Evolutionary conservation across 345 rosid genomes (phyloP), one percentile per base, ranked within the genome.

Genomic region (Physaria fendleri): DNA sequence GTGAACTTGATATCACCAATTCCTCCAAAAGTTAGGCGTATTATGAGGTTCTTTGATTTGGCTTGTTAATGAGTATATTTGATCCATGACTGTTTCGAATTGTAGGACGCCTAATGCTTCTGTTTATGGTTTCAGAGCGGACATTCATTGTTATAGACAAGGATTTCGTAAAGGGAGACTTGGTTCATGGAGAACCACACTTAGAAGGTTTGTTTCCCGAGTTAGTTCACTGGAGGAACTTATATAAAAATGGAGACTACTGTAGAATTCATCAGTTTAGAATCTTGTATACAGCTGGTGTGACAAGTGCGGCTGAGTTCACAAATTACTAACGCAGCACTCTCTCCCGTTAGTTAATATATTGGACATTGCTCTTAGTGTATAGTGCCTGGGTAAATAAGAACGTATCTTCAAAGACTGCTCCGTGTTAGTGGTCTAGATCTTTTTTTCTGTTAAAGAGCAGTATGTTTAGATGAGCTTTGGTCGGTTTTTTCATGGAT

Each of bases 61-160:
- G 8, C 8, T 37, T 43, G 2, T 43, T 14, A 38, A 38, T 23
- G 46, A 32, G 5, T 23, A 0, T 22, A 49, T 27, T 8, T 17
- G 28, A 25, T 38, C 0, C 6, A 20, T 50, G 13, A 37, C 25
- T 20, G 14, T 38, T 39, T 40, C 3, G 3, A 34, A 22, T 15
- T 49, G 35, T 32, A 6, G 15, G 25, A 2, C 8, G 5, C 12
- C 8, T 68, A 17, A 52, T 34, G 12, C 33, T 49, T 60, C 14
- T 57, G 33, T 8, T 64, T 42, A 51, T 32, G 17, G 4, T 29
- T 59, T 70, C 94, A 93, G 95, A 93, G 79, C 65, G 82, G 56
- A 93, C 97, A 55, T 89, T 93, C 73, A 89, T 93, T 69, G 80
- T 89, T 15, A 62, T 93, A 71, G 92, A 89, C 69, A 89, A 81